Conservation (phyloP, 176 grass and related monocot genomes). For the Carex myosuroides region DNA sequence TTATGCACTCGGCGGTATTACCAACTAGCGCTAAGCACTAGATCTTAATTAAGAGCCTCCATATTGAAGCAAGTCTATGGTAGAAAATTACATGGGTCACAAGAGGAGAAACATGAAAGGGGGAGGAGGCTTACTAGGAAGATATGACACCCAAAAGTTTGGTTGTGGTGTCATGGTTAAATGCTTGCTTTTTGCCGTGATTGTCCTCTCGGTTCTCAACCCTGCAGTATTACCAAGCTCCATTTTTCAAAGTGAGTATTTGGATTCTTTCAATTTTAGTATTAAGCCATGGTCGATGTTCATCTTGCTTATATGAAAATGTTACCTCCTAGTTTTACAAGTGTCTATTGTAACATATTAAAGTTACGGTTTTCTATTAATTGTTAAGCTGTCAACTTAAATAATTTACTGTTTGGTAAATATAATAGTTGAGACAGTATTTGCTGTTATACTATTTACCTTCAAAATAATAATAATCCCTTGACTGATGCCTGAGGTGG, state of each 20-base stretch:
- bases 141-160: background rate
- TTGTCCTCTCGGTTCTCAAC: conserved; percentile 9
- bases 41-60: no score
- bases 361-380: background rate
- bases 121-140: background rate
- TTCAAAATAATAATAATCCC: no score
- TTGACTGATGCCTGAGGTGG: background rate
- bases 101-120: background rate
- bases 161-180: conserved; percentile 19
- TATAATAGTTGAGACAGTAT: background rate
- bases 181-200: conserved; percentile 2
- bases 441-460: background rate
- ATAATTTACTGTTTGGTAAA: background rate
- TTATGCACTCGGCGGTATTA: background rate
- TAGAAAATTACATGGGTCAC: background rate
- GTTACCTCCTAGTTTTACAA: background rate
- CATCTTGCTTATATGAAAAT: background rate
- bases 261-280: background rate
- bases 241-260: conserved; percentile 17
- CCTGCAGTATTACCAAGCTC: conserved; percentile 6
- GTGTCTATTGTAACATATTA: background rate
- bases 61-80: background rate
- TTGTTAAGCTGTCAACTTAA: background rate
- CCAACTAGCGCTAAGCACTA: background rate
- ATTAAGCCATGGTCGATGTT: background rate